Conservation (phyloP, 352 stramenopile species). For the Globisporangium echinulatum region DNA sequence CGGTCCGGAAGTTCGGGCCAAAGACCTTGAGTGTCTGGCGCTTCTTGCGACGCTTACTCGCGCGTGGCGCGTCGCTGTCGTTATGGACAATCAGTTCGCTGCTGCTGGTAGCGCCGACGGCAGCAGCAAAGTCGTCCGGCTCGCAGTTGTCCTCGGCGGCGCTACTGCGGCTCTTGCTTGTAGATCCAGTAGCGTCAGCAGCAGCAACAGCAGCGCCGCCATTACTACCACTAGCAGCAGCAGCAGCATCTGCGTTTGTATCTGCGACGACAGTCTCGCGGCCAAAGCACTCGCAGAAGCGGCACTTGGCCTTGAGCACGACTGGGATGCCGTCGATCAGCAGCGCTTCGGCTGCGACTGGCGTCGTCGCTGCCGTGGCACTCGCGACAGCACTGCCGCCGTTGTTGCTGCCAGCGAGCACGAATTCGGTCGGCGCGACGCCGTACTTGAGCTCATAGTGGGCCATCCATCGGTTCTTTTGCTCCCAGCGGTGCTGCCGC, state of each 20-base stretch:
- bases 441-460: conserved; percentile 63
- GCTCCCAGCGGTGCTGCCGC: conserved; percentile 48
- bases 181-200: not conserved
- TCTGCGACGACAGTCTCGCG: conserved; percentile 18
- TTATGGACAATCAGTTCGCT: not conserved
- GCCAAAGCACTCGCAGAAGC: conserved; percentile 53
- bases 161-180: not conserved
- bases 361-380: not conserved
- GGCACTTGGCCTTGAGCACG: conserved; percentile 47
- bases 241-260: no score
- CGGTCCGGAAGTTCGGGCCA: conserved; percentile 48
- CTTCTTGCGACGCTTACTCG: conserved; percentile 42
- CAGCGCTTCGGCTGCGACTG: conserved; percentile 3
- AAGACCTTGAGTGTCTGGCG: conserved; percentile 57
- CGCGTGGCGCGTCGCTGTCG: conserved; percentile 3
- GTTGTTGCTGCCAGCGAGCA: conserved; percentile 7
- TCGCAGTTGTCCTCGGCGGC: not conserved
- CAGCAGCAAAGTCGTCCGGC: conserved; percentile 11
- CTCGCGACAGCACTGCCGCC: conserved; percentile 3
- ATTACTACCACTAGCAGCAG: not conserved
- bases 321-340: conserved; percentile 15
- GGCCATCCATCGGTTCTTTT: conserved; percentile 60
- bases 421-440: conserved; percentile 40
- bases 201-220: not conserved
- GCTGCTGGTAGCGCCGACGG: not conserved